Evolutionary conservation across 1,284 basidiomycete genomes (phyloP).

Genomic region (Ganoderma resinaceum): DNA sequence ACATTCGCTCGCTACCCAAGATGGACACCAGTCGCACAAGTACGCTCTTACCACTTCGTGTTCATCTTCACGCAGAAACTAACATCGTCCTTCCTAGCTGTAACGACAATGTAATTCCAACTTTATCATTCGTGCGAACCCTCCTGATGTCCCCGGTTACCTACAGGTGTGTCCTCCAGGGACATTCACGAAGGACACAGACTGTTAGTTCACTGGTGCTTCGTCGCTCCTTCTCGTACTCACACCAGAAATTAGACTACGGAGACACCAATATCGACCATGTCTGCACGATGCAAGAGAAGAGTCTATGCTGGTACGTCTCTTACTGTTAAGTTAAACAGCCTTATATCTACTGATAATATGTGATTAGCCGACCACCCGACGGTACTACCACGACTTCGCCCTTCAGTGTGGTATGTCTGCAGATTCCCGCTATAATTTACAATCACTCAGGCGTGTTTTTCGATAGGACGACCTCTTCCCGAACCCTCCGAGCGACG

Average conservation of each 20-base stretch:
- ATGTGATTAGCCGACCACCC: not conserved
- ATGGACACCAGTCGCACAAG: not conserved
- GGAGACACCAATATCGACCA: not conserved
- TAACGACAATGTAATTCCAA: not conserved
- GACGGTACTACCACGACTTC: not conserved
- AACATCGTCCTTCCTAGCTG: not conserved
- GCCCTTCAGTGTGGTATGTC: not conserved
- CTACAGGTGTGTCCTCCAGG: not conserved
- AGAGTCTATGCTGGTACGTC: not conserved
- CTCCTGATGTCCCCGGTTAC: not conserved
- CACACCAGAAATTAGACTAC: not conserved
- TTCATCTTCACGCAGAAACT: not conserved
- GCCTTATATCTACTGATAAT: not conserved
- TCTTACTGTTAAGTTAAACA: not conserved
- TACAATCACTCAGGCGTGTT: no score
- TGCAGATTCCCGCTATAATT: not conserved
- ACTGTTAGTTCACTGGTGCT: not conserved
- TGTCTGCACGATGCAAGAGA: not conserved
- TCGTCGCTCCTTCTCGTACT: not conserved
- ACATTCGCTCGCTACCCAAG: not conserved
- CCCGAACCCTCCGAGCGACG: conserved; percentile 1
- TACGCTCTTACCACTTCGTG: not conserved
- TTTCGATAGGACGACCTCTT: not conserved
- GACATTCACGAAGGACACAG: not conserved
- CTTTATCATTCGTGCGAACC: not conserved